phyloP scores from a whole-genome alignment of 768 basidiomycete genomes.

The Pilatotrama ljubarskyi region DNA sequence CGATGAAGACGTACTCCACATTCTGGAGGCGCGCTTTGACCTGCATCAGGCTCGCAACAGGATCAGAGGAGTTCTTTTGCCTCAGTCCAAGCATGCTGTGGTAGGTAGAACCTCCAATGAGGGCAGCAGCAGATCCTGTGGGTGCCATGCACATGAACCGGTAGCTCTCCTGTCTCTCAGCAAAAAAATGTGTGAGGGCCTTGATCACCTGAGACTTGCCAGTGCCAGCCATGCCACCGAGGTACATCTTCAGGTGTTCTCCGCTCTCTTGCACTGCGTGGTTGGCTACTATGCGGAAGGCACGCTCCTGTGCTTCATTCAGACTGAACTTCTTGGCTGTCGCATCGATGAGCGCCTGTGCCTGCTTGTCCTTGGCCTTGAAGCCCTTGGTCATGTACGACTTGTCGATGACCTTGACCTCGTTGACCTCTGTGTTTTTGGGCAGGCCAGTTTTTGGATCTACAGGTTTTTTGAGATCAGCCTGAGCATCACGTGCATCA shows the following conservation, averaged over 20 bases:
- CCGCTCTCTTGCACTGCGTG: background rate
- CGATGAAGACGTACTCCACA: conserved; percentile 41
- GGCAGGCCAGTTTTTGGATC: no score
- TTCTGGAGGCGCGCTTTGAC: conserved; percentile 17
- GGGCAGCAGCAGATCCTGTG: conserved; percentile 20
- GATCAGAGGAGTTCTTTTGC: conserved; percentile 7
- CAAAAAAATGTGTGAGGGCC: conserved; percentile 16
- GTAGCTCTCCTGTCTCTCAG: conserved; percentile 2
- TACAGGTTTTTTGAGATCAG: no score
- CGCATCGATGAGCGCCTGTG: background rate
- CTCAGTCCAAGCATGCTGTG: conserved; percentile 4
- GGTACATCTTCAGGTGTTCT: conserved; percentile 23
- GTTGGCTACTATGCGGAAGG: background rate
- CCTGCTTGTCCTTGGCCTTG: no score
- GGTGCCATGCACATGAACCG: conserved; percentile 21
- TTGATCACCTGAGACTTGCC: conserved; percentile 28
- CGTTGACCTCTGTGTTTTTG: no score
- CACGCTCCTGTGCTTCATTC: background rate
- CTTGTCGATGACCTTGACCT: no score
- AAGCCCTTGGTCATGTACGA: no score
- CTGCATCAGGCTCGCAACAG: background rate
- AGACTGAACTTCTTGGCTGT: background rate
- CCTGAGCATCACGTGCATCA: no score
- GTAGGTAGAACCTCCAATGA: conserved; percentile 23
- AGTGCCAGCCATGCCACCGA: conserved; percentile 29